A percentile compares a stretch with the other conserved stretches of the same genome.
These are phyloP conservation scores for Gossypium turneri DNA, from an alignment of 345 rosid genomes.

Conservation along the genomic window DNA sequence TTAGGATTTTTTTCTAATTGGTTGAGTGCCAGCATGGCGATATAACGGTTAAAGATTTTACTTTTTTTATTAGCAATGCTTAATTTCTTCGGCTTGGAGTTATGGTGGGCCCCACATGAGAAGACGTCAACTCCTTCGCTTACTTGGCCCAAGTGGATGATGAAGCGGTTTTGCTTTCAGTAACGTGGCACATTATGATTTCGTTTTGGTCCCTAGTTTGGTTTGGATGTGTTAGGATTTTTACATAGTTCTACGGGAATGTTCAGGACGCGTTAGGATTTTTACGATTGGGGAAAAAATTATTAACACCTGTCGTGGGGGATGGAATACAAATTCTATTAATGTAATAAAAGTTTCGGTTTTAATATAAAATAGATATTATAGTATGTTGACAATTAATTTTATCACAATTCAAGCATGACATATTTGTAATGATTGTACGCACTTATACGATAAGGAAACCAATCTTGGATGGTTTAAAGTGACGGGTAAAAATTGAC, in stretches of 20 bases:
- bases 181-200: slow-evolving; percentile 28
- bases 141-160: slow-evolving; percentile 25
- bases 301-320: no score
- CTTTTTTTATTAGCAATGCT: slow-evolving; percentile 14
- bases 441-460: no score
- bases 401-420: fast-evolving
- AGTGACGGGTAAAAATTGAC: no score
- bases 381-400: no score
- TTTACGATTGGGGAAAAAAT: no score
- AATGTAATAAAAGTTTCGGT: no score
- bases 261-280: neutral
- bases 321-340: no score
- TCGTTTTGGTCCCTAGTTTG: neutral
- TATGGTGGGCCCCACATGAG: slow-evolving; percentile 21
- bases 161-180: slow-evolving; percentile 10
- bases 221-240: neutral
- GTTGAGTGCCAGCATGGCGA: slow-evolving; percentile 38
- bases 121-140: slow-evolving; percentile 6
- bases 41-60: slow-evolving; percentile 21
- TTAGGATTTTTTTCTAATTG: slow-evolving; percentile 7
- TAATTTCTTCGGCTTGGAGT: slow-evolving; percentile 43
- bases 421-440: no score
- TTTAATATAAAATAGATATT: no score
- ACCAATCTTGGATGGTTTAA: fast-evolving
- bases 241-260: neutral